Base-by-base conservation (phyloP, 106 monocot genomes). In the Narthecium ossifragum region DNA sequence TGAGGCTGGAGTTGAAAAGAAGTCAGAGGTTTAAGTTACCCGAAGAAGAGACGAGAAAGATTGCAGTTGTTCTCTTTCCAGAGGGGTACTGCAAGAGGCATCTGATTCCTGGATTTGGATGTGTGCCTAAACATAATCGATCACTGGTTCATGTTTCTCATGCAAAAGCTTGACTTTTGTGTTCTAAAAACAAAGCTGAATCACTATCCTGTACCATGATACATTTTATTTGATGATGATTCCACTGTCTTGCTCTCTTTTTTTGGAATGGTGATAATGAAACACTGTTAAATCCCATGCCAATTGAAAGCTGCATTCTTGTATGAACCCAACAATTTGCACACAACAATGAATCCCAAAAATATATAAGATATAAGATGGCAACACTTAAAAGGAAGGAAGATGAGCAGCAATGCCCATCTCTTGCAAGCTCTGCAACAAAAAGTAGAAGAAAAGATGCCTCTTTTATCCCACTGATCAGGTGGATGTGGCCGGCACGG, bases 401-500 rank as follows among this genome's bases (percentile, higher is more conserved):
- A n/a, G n/a, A n/a, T n/a, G n/a, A n/a, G n/a, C n/a, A n/a, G n/a
- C n/a, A n/a, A n/a, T n/a, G n/a, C n/a, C n/a, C 10, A 36, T 10
- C 36, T 36, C 36, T 10, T 24, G 49, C 21, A n/a, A 22, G 21
- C 49, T 8, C 8, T 49, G 43, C 17, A 13, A 17, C 43, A 43
- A 6, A 43, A 18, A 22, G 9, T 22, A 22, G 5, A 20, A 49
- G 7, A 20, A 8, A 8, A 23, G 9, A 49, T 22, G 21, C 49
- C 49, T 1, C 45, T 3, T 10, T 15, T 15, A 8, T 8, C 3
- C 6, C 17, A 2, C 34, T 62, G 48, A 62, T 12, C 64, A 28
- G 9, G 53, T 61, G 10, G 32, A 55, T n/a, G 57, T 8, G 4
- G 52, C 67, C 0, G 96, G 90, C 22, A 84, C 83, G 1, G 96